Evolutionary conservation across 2,329 filamentous ascomycete genomes (phyloP).

Genomic region (Lachnellula suecica): DNA sequence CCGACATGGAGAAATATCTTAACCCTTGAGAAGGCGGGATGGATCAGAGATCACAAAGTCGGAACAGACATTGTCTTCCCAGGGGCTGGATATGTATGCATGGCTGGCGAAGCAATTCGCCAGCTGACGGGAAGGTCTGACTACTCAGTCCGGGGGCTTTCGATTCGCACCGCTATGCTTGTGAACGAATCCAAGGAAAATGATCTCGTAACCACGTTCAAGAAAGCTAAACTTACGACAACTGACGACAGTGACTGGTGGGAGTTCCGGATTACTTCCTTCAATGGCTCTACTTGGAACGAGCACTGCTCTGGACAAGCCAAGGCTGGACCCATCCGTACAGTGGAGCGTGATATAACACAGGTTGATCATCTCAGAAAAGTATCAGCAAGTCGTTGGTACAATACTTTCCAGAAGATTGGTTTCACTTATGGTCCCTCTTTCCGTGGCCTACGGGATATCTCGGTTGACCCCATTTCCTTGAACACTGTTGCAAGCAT

Average conservation of each 20-base stretch:
- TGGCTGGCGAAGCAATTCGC: conserved; percentile 30
- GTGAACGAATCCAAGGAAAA: background rate
- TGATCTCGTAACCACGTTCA: conserved; percentile 1
- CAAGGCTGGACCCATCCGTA: no score
- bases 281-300: background rate
- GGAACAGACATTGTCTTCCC: conserved; percentile 26
- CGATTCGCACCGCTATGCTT: conserved; percentile 42
- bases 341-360: no score
- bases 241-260: background rate
- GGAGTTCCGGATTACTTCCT: background rate
- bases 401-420: background rate
- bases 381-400: background rate
- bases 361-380: background rate
- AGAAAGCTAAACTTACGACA: background rate
- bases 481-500: background rate
- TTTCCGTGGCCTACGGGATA: conserved; percentile 20
- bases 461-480: conserved; percentile 3
- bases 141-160: conserved; percentile 35
- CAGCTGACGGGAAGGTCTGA: conserved; percentile 4
- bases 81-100: conserved; percentile 28
- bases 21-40: conserved; percentile 20
- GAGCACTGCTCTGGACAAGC: conserved; percentile 7
- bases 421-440: conserved; percentile 22
- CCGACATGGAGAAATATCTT: conserved; percentile 31
- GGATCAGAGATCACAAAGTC: conserved; percentile 31